Conservation (phyloP, 73 alveolate genomes). For the Effrenium voratum region DNA sequence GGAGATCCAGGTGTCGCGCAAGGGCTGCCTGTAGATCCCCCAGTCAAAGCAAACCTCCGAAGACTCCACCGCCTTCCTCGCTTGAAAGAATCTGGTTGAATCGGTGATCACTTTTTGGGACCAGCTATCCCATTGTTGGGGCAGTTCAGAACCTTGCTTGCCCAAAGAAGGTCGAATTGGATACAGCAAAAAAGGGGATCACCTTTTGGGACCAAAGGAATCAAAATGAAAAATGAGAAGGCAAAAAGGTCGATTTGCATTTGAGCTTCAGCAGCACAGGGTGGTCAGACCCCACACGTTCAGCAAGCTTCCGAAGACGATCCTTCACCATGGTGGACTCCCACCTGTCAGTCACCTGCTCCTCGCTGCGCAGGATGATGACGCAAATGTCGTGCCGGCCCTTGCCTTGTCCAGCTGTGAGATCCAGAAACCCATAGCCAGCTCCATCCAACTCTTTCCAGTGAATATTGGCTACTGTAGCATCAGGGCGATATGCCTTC, state of each 20-base stretch:
- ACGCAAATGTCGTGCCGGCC: slow-evolving; percentile 36
- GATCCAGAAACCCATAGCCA: slow-evolving; percentile 45
- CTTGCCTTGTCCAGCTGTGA: slow-evolving; percentile 45
- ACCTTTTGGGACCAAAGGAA: too few species aligned
- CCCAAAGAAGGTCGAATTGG: too few species aligned
- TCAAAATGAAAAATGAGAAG: too few species aligned
- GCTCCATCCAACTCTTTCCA: slow-evolving; percentile 59
- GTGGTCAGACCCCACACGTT: slow-evolving; percentile 7
- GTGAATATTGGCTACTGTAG: slow-evolving; percentile 15
- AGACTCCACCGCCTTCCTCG: slow-evolving; percentile 17
- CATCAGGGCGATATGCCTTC: slow-evolving; percentile 58
- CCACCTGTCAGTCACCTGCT: slow-evolving; percentile 53
- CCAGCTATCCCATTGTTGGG: too few species aligned
- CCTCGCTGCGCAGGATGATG: slow-evolving; percentile 42
- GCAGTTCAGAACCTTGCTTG: too few species aligned
- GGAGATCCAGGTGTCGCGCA: slow-evolving; percentile 43
- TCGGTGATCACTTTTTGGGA: too few species aligned
- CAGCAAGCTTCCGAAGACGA: slow-evolving; percentile 13
- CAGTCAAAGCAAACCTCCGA: slow-evolving; percentile 76
- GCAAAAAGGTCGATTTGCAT: too few species aligned
- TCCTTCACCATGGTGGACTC: slow-evolving; percentile 42
- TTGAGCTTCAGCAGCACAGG: too few species aligned
- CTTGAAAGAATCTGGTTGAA: too few species aligned
- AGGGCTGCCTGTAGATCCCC: slow-evolving; percentile 73
- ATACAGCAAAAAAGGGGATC: too few species aligned